These are phyloP conservation scores for Kwoniella heveanensis DNA, from an alignment of 768 basidiomycete species.

Conservation along the genomic window DNA sequence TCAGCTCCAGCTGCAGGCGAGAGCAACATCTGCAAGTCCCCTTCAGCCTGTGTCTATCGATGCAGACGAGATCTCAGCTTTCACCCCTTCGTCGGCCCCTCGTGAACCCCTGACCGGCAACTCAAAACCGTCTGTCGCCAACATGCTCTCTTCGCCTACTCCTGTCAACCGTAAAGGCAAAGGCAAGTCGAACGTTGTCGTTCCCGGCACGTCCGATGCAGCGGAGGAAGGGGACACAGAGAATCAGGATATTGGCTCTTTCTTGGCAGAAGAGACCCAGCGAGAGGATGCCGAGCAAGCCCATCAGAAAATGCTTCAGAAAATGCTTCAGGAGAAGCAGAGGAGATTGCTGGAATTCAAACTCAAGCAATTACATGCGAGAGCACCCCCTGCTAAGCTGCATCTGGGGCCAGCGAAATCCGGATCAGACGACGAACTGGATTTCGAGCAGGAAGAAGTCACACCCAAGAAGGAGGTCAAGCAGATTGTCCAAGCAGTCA, in stretches of 20 bases:
- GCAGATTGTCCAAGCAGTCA: background rate
- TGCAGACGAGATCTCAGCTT: conserved; percentile 25
- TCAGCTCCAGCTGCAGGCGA: conserved; percentile 2
- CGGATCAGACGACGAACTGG: conserved; percentile 15
- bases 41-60: conserved; percentile 6
- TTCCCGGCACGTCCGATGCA: conserved; percentile 23
- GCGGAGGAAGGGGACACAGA: conserved; percentile 13
- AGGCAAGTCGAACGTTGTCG: conserved; percentile 5
- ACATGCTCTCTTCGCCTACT: conserved; percentile 25
- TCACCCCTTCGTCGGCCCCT: conserved; percentile 23
- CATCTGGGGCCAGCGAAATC: conserved; percentile 9
- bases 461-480: conserved; percentile 11
- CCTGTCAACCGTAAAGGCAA: conserved; percentile 5
- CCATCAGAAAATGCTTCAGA: too few species aligned
- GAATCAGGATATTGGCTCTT: background rate
- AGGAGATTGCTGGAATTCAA: conserved; percentile 10
- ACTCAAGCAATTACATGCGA: conserved; percentile 1
- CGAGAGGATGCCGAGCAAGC: conserved; percentile 6
- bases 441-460: conserved; percentile 7
- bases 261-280: conserved; percentile 7
- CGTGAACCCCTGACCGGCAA: background rate
- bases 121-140: background rate
- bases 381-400: background rate
- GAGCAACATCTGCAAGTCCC: conserved; percentile 9
- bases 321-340: conserved; percentile 14